Base-by-base conservation (phyloP, 2,329 filamentous ascomycete species). In the Ophiostoma sp. region DNA sequence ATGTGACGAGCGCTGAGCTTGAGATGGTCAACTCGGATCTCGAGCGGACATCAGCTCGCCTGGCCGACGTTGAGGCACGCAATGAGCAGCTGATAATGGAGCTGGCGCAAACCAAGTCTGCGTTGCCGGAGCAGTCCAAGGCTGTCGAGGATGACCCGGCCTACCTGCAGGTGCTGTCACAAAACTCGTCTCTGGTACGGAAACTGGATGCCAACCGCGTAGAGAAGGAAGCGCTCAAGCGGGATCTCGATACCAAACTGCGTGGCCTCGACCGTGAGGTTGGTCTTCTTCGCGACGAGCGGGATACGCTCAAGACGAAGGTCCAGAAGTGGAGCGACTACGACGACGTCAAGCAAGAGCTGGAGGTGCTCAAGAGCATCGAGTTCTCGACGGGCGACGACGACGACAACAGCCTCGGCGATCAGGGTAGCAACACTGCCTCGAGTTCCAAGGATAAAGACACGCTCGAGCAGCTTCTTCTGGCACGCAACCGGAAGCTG, bases 341-440 rank as follows among this genome's bases (percentile, higher is more conserved):
- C 76, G 93, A 98, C 45, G 94, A 98, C 69, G 87, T 99, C 64
- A 97, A 95, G 79, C 91, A 96, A 72, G 96, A 99, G 78, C 84
- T 99, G 3, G 94, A 98, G 75, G 93, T 98, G 70, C 85, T 99
- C 70, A 97, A 97, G 85, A 96, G 94, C 73, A 97, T 99, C 74
- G 95, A 99, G 76, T 97, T 99, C 74, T 91, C 94, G 1, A 94
- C 92, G 0, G 93, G 92, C 7, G 91, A 94, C 71, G 93, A 96
- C 70, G 91, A 93, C 64, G 88, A 90, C 1, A 8, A 18, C 75
- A 78, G 42, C 82, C 81, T 16, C 80, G n/a, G 77, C 2, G 6
- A 80, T 81, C 40, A 74, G 76, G 5, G 74, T 44, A 72, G 71
- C 12, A 18, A 42, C 16, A 14, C 14, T 18, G 60, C 16, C 40